Base-by-base conservation (phyloP, 2,329 filamentous ascomycete genomes). In the Aspergillus pseudoglaucus region DNA sequence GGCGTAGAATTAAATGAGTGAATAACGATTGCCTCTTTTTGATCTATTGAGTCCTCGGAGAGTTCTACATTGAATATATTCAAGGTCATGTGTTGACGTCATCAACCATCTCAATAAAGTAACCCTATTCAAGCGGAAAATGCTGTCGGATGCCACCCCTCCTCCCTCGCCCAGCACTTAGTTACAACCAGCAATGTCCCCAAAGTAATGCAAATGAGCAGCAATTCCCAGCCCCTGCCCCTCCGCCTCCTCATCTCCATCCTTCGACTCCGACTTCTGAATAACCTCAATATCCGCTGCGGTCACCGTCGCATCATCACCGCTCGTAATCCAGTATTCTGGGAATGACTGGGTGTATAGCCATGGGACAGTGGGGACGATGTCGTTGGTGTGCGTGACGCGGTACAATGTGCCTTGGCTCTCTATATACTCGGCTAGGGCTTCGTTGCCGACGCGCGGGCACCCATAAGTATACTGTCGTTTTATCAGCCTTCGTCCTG, bases 381-480 rank as follows among this genome's bases (percentile, higher is more conserved):
- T 55, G 42, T 72, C 69, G 22, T 69, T 53, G 2, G 58, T 57
- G 47, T 71, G 69, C 0, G 69, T 72, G 42, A 66, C 58, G 17
- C 69, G 66, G 52, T 61, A 71, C 45, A 65, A 63, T 33, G 52
- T 50, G 3, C 59, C 61, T 47, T 71, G 68, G 3, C 47, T 48
- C 3, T 68, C 69, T 53, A 73, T 64, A 46, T 67, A 71, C 12
- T 58, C 53, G 9, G 68, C 68, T 38, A 73, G 54, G 2, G 57
- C 57, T n/a, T 53, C 37, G 38, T 71, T 72, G 6, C 69, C 71
- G 3, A 72, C 63, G 30, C 70, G 71, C 2, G 71, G 71, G 15
- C 61, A 62, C n/a, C 70, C 71, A 39, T 68, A 74, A 1, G 65
- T 67, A 49, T 71, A 74, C 69, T 72, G 22, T 18, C 20, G 20